phyloP scores from a whole-genome alignment of 176 grass and related monocot species.

The bread wheat (Triticum aestivum) region IWGSC_CS_RefSeq_v2.1 NC_057811.1:25767455-25767954 shows the following conservation, averaged over 20 bases:
- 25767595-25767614: too few relatives aligned
- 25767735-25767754: not conserved
- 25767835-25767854: rapidly evolving
- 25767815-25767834: too few relatives aligned
- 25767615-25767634: rapidly evolving
- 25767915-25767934: not conserved
- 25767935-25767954: too few relatives aligned
- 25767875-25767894: not conserved
- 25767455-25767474: not conserved
- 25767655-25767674: constrained; percentile 1
- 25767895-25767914: not conserved
- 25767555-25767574: not conserved
- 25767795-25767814: too few relatives aligned
- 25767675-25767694: not conserved
- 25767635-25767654: not conserved
- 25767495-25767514: not conserved
- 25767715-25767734: not conserved
- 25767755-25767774: rapidly evolving
- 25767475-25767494: not conserved
- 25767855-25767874: not conserved
- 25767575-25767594: too few relatives aligned
- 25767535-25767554: rapidly evolving
- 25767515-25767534: not conserved
- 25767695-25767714: not conserved
- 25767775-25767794: too few relatives aligned